Conservation (phyloP, 2,329 filamentous ascomycete genomes). For the Neonectria magnoliae region DNA sequence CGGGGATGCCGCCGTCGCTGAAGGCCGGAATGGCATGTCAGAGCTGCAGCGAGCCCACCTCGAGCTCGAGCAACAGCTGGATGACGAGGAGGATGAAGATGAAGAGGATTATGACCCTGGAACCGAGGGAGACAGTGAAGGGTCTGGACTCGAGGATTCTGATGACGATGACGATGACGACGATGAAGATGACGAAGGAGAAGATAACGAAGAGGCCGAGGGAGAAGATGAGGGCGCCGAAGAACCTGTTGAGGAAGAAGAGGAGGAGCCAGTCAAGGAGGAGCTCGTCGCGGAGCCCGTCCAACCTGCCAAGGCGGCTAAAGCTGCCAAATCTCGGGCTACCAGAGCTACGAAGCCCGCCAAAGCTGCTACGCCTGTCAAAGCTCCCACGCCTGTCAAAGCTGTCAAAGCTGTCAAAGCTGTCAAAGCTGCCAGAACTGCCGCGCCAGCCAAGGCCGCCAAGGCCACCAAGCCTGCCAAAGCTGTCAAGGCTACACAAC, state of each 20-base stretch:
- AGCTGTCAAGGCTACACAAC: conserved; percentile 14
- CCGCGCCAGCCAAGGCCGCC: neutral
- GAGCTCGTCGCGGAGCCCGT: conserved; percentile 28
- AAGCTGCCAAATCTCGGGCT: conserved; percentile 3
- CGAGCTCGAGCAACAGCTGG: conserved; percentile 63
- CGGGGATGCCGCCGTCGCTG: conserved; percentile 46
- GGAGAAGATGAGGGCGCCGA: conserved; percentile 41
- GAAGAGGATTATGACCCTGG: conserved; percentile 75
- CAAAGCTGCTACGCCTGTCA: conserved; percentile 3
- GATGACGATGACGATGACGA: conserved; percentile 60
- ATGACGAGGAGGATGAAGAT: conserved; percentile 71
- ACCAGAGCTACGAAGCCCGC: conserved; percentile 3
- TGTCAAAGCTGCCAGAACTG: conserved; percentile 2
- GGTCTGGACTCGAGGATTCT: conserved; percentile 60
- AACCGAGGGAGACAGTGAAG: conserved; percentile 68
- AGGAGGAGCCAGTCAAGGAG: conserved; percentile 31
- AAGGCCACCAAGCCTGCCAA: neutral
- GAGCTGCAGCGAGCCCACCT: conserved; percentile 61
- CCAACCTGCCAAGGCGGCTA: conserved; percentile 11
- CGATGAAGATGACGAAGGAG: conserved; percentile 52
- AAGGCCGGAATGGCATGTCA: conserved; percentile 51
- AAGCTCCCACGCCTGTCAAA: neutral
- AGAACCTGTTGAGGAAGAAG: conserved; percentile 32
- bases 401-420: neutral
- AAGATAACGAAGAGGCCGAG: conserved; percentile 47